Base-by-base conservation (phyloP, 139 green algal species). In the Gonium pectorale region DNA sequence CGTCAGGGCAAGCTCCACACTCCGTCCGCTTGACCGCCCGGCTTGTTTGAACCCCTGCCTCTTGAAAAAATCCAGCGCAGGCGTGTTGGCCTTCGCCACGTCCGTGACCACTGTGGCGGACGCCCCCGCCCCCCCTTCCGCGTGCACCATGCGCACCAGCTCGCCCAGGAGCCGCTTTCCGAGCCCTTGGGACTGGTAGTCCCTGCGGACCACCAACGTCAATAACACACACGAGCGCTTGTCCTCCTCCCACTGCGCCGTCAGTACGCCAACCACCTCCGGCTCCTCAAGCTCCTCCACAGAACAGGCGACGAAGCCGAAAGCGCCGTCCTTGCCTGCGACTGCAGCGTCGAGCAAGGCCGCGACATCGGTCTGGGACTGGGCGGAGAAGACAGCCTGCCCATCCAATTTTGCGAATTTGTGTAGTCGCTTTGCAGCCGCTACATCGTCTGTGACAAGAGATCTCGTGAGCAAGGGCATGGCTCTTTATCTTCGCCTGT, bases 1-100 rank as follows among this genome's bases (percentile, higher is more conserved):
- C 40, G 22, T 54, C 27, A 72, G 27, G 13, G n/a, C 3, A 7
- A 83, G 77, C 43, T 83, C 77, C 40, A 83, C 62, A 43, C 43
- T 74, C 43, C 77, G 77, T 1, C 77, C 77, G 27, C 24, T 31
- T 2, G 43, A 38, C 5, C 59, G 56, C 19, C 62, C 60, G 6
- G 46, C 31, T 26, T 73, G 77, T 43, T 59, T 59, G 44, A 83
- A 83, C 33, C 77, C 77, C 31, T 63, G 31, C 0, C 62, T n/a
- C 63, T 83, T 83, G 60, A 83, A 83, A 29, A 72, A 83, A 22
- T 19, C 19, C 17, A 83, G 22, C 9, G 75, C 75, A n/a, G 75
- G 26, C 17, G 5, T 54, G 31, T 83, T 83, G 3, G 38, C 75
- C n/a, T 26, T 2, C 3, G 75, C 56, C 33, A 83, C 75, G 19